A percentile compares a stretch with the other conserved stretches of the same genome.
These are phyloP conservation scores for Glonium stellatum DNA, from an alignment of 495 filamentous ascomycete species.

Conservation along the genomic window DNA sequence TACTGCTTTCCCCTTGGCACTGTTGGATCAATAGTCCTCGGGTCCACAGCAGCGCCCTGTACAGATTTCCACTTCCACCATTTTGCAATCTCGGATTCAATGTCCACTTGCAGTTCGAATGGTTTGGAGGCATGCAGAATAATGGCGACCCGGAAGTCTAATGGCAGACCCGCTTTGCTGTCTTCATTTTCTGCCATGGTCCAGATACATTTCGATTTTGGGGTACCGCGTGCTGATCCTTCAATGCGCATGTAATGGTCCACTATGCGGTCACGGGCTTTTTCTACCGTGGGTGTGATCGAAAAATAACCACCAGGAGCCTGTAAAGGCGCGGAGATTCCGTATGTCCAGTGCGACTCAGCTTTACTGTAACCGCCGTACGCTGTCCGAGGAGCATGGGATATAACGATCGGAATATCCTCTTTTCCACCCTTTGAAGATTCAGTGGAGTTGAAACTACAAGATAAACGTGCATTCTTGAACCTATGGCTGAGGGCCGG, in stretches of 20 bases:
- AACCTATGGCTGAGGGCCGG: conserved; percentile 1
- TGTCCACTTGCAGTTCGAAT: not conserved
- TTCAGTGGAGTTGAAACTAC: not conserved
- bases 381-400: not conserved
- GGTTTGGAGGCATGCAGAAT: not conserved
- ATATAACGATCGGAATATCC: not conserved
- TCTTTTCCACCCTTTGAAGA: not conserved
- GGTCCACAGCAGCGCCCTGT: not conserved
- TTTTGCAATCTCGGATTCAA: not conserved
- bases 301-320: conserved; percentile 2
- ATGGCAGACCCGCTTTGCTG: conserved; percentile 2
- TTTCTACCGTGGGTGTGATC: not conserved
- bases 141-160: conserved; percentile 2
- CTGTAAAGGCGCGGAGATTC: not conserved
- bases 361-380: conserved; percentile 2
- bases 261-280: not conserved
- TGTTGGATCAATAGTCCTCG: not conserved
- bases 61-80: conserved; percentile 4
- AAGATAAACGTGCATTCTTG: not conserved
- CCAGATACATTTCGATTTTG: conserved; percentile 1
- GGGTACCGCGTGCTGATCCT: not conserved
- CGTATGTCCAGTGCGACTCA: conserved; percentile 1
- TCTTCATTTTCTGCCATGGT: conserved; percentile 3
- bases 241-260: conserved; percentile 4
- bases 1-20: conserved; percentile 2